Conservation (phyloP, 2,329 filamentous ascomycete species). For the Cercospora zeae-maydis region DNA sequence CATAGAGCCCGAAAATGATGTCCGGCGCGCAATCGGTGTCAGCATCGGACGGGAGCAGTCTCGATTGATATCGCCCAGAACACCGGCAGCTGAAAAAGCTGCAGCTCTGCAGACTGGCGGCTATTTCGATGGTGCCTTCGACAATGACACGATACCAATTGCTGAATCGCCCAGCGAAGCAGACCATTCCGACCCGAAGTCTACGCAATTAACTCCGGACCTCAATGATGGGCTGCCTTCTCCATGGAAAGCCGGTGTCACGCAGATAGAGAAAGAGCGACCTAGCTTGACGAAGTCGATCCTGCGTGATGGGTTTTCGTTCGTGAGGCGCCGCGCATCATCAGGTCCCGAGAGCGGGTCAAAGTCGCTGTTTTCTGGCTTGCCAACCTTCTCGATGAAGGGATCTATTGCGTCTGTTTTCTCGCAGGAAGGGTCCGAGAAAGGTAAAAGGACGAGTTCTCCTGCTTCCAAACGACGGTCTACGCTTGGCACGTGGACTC, state of each 20-base stretch:
- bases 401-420: constrained; percentile 31
- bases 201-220: neutral
- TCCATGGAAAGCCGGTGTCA: constrained; percentile 44
- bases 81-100: constrained; percentile 58
- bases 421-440: constrained; percentile 14
- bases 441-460: neutral
- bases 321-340: constrained; percentile 39
- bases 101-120: constrained; percentile 49
- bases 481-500: neutral
- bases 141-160: neutral
- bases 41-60: constrained; percentile 58
- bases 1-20: constrained; percentile 38
- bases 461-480: neutral
- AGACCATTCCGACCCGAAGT: neutral
- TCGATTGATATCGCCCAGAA: constrained; percentile 54
- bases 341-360: constrained; percentile 38
- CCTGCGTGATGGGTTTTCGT: constrained; percentile 40
- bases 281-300: constrained; percentile 28
- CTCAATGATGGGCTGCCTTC: constrained; percentile 34
- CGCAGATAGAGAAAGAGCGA: constrained; percentile 36
- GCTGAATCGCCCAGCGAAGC: constrained; percentile 11
- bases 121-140: constrained; percentile 41
- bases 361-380: constrained; percentile 30
- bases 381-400: constrained; percentile 33
- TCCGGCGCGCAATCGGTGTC: constrained; percentile 52